Conservation (phyloP, 805 yeast species). For the Candida verbasci region DNA sequence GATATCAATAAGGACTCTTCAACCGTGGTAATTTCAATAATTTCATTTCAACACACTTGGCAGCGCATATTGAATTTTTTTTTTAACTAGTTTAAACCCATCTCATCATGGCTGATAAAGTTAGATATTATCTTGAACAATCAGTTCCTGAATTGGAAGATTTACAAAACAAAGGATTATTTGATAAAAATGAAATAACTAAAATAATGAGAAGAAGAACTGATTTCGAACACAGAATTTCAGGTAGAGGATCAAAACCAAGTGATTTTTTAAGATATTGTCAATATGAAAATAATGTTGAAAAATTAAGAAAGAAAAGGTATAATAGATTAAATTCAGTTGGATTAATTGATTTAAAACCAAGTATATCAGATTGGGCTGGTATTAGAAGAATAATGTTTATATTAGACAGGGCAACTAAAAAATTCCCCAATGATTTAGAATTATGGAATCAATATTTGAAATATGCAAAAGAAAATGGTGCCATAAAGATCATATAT, state of each 20-base stretch:
- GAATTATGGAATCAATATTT: conserved; percentile 77
- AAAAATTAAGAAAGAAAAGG: conserved; percentile 70
- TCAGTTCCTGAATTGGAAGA: conserved; percentile 92
- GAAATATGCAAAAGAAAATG: conserved; percentile 59
- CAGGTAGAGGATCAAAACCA: conserved; percentile 76
- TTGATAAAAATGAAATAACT: conserved; percentile 76
- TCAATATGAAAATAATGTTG: conserved; percentile 76
- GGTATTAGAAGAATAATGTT: conserved; percentile 76
- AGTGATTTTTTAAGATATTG: conserved; percentile 75
- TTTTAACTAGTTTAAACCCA: no score
- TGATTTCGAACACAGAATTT: conserved; percentile 88
- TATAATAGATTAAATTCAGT: conserved; percentile 54
- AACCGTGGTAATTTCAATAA: no score
- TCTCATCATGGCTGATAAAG: conserved; percentile 36
- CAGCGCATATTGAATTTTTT: conserved; percentile 2
- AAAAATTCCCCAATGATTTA: conserved; percentile 72
- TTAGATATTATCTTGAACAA: conserved; percentile 54
- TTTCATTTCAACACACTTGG: no score
- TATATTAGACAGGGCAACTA: conserved; percentile 78
- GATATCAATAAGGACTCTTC: no score
- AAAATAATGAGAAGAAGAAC: conserved; percentile 89
- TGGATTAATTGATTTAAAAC: conserved; percentile 53
- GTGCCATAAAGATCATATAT: conserved; percentile 68
- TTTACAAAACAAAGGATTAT: conserved; percentile 72
- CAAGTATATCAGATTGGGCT: conserved; percentile 81